A percentile compares a stretch with the other conserved stretches of the same genome.
These are phyloP conservation scores for Diaporthe aspalathi DNA, from an alignment of 2,329 filamentous ascomycete genomes.

Conservation along the genomic window DNA sequence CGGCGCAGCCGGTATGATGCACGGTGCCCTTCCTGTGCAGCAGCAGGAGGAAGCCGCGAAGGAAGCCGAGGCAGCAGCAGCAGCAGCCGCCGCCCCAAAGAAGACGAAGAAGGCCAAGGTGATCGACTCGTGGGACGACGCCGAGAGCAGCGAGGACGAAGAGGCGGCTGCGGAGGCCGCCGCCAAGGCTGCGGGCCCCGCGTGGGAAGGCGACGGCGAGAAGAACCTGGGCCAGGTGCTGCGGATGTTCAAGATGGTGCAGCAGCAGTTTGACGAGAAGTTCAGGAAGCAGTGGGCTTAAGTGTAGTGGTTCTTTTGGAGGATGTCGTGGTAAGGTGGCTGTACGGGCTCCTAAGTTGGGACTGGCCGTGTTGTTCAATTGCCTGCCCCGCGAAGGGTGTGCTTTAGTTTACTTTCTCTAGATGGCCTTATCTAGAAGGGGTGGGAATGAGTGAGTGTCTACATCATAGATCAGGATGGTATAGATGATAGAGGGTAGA, in stretches of 20 bases:
- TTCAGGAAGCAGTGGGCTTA: slow-evolving; percentile 72
- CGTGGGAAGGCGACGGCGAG: slow-evolving; percentile 52
- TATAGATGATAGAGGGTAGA: background rate
- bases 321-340: too few relatives aligned
- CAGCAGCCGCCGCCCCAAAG: background rate
- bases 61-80: slow-evolving; percentile 35
- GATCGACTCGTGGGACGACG: slow-evolving; percentile 60
- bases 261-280: slow-evolving; percentile 71
- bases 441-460: background rate
- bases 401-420: background rate
- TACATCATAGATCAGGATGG: slow-evolving; percentile 2
- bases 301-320: slow-evolving; percentile 27
- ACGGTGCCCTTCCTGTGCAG: background rate
- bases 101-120: slow-evolving; percentile 49
- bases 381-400: background rate
- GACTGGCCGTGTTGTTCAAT: too few relatives aligned
- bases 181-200: slow-evolving; percentile 23
- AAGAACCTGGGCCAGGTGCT: slow-evolving; percentile 65
- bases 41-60: slow-evolving; percentile 42
- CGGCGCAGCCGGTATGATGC: slow-evolving; percentile 30
- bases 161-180: slow-evolving; percentile 38
- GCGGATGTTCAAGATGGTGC: slow-evolving; percentile 67
- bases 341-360: background rate
- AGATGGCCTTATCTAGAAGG: background rate
- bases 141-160: slow-evolving; percentile 48